These are phyloP conservation scores for Pseudoturritis turrita DNA, from an alignment of 345 rosid genomes.

Conservation along the genomic window DNA sequence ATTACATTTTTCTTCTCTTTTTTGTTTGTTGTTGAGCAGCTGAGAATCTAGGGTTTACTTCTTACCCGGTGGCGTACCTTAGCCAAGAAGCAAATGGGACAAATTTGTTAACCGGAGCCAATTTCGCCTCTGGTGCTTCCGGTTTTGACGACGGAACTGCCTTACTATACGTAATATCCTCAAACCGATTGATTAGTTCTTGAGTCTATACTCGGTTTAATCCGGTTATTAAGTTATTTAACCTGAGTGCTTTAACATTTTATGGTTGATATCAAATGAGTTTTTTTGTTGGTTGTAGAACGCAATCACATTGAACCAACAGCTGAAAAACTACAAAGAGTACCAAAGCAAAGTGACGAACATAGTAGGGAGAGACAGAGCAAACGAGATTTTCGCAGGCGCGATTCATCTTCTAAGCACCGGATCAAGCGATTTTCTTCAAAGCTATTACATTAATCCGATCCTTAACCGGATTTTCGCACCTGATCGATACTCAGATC, in stretches of 20 bases:
- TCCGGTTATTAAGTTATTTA: neutral
- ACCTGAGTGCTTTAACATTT: neutral
- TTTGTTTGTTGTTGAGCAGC: constrained; percentile 40
- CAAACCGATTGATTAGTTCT: neutral
- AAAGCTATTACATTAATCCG: constrained; percentile 84
- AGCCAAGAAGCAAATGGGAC: constrained; percentile 48
- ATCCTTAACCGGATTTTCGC: constrained; percentile 60
- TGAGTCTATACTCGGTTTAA: neutral
- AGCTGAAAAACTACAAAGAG: constrained; percentile 60
- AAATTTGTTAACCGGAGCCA: constrained; percentile 73
- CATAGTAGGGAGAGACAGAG: constrained; percentile 59
- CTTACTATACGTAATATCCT: constrained; percentile 51
- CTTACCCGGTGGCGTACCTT: constrained; percentile 71
- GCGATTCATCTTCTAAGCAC: constrained; percentile 60
- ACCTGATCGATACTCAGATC: constrained; percentile 67
- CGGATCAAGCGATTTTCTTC: constrained; percentile 82
- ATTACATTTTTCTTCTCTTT: neutral
- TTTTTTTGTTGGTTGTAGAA: no score
- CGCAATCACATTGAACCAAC: constrained; percentile 60
- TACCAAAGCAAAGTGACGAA: constrained; percentile 48
- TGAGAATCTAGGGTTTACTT: constrained; percentile 75
- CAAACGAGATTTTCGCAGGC: constrained; percentile 53
- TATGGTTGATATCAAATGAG: neutral
- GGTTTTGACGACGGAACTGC: constrained; percentile 72
- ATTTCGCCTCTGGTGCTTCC: constrained; percentile 86